Evolutionary conservation across 495 filamentous ascomycete genomes (phyloP).

Genomic region (Penicillium steckii): DNA sequence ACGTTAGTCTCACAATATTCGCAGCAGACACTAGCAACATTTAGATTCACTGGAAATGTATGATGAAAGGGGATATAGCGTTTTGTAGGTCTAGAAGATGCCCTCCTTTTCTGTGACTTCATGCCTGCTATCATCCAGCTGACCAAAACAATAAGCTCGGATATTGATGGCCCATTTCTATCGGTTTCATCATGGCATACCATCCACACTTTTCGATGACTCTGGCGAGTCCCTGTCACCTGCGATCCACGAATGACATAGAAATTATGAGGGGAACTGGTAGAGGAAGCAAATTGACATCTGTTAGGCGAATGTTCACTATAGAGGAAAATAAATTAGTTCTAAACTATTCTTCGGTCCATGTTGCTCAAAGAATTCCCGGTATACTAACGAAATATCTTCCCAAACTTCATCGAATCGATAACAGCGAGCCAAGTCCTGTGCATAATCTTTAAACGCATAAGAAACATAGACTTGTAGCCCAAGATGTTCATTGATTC

Average conservation of each 20-base stretch:
- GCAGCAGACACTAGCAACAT: background rate
- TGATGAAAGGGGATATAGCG: background rate
- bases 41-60: background rate
- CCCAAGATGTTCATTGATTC: background rate
- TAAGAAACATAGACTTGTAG: background rate
- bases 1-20: no score
- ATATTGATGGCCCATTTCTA: slow-evolving; percentile 1
- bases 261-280: background rate
- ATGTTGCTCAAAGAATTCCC: no score
- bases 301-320: background rate
- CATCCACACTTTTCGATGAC: background rate
- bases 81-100: background rate
- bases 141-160: background rate
- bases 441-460: background rate
- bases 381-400: background rate
- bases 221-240: background rate
- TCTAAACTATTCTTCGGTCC: background rate
- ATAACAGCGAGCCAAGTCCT: background rate
- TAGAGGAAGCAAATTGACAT: background rate
- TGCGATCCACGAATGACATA: background rate
- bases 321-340: no score
- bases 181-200: background rate
- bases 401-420: background rate
- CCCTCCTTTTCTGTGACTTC: background rate
- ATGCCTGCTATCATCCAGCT: background rate